Percentiles rank a stretch among this genome's conserved stretches.
These are phyloP conservation scores for Parastagonospora nodorum DNA, from an alignment of 2,329 filamentous ascomycete species.

Conservation along the genomic window DNA sequence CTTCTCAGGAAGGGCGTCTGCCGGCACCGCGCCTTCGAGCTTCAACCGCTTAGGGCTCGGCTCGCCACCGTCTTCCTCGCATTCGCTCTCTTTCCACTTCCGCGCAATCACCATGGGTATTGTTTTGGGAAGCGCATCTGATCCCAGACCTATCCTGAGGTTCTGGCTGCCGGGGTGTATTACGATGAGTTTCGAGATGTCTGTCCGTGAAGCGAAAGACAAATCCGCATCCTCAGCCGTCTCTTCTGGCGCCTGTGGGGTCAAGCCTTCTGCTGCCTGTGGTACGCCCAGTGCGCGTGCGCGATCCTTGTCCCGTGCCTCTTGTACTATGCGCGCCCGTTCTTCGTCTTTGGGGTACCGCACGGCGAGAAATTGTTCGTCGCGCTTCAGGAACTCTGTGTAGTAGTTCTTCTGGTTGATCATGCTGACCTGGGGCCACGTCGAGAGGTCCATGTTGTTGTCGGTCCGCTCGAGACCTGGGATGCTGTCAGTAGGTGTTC, in stretches of 20 bases:
- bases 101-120: constrained; percentile 91
- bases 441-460: constrained; percentile 96
- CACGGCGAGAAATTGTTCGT: constrained; percentile 91
- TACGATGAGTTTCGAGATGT: constrained; percentile 89
- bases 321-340: constrained; percentile 81
- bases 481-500: constrained; percentile 10
- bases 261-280: constrained; percentile 25
- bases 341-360: constrained; percentile 87
- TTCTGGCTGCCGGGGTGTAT: constrained; percentile 97
- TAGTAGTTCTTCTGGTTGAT: constrained; percentile 99
- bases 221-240: constrained; percentile 35
- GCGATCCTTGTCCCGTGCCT: constrained; percentile 84
- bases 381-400: constrained; percentile 96
- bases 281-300: constrained; percentile 76
- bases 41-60: constrained; percentile 73
- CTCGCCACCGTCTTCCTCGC: constrained; percentile 79
- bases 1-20: constrained; percentile 69
- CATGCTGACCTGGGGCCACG: constrained; percentile 87
- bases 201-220: constrained; percentile 50
- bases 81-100: constrained; percentile 77
- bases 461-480: constrained; percentile 92
- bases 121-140: constrained; percentile 90
- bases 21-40: constrained; percentile 65
- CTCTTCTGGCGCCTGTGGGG: constrained; percentile 34
- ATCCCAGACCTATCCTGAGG: constrained; percentile 90